Evolutionary conservation across 257 asterid genomes (phyloP).

Genomic region (Mentha longifolia): DNA sequence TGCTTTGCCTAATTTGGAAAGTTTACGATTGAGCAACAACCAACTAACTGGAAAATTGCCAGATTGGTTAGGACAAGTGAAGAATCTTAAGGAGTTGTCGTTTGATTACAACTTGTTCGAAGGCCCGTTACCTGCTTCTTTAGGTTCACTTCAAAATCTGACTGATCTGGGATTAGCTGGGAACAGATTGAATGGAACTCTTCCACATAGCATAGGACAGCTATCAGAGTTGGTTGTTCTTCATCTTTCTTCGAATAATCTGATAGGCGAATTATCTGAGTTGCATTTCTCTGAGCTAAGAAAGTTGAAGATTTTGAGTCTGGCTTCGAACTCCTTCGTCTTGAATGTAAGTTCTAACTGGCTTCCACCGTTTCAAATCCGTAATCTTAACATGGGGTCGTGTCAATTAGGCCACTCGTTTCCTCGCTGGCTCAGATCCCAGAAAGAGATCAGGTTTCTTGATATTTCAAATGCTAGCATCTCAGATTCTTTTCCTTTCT

Average conservation of each 20-base stretch:
- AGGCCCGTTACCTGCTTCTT: slow-evolving; percentile 53
- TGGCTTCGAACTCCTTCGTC: slow-evolving; percentile 45
- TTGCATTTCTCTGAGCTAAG: slow-evolving; percentile 43
- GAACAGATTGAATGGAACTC: slow-evolving; percentile 49
- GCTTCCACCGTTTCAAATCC: slow-evolving; percentile 53
- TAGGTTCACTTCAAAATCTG: slow-evolving; percentile 45
- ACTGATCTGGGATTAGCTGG: slow-evolving; percentile 33
- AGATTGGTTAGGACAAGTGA: slow-evolving; percentile 47
- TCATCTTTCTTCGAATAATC: slow-evolving; percentile 45
- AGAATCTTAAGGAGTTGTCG: slow-evolving; percentile 39
- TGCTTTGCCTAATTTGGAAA: slow-evolving; percentile 39
- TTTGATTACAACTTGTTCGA: slow-evolving; percentile 45
- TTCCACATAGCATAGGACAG: slow-evolving; percentile 47
- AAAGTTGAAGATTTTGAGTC: slow-evolving; percentile 36
- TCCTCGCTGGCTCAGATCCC: slow-evolving; percentile 58
- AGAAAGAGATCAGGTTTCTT: slow-evolving; percentile 42
- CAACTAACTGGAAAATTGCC: slow-evolving; percentile 46
- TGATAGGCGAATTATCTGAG: slow-evolving; percentile 47
- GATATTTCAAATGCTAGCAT: slow-evolving; percentile 60
- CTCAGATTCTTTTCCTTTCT: slow-evolving; percentile 47
- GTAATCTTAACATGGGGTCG: slow-evolving; percentile 50
- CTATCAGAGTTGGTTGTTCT: slow-evolving; percentile 42
- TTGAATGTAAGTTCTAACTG: slow-evolving; percentile 47
- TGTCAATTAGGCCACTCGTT: slow-evolving; percentile 51
- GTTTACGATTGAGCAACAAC: slow-evolving; percentile 40